Percentiles rank a stretch among this genome's conserved stretches.
Evolutionary conservation across 768 basidiomycete species (phyloP).

Genomic region (Russula brevipes): DNA sequence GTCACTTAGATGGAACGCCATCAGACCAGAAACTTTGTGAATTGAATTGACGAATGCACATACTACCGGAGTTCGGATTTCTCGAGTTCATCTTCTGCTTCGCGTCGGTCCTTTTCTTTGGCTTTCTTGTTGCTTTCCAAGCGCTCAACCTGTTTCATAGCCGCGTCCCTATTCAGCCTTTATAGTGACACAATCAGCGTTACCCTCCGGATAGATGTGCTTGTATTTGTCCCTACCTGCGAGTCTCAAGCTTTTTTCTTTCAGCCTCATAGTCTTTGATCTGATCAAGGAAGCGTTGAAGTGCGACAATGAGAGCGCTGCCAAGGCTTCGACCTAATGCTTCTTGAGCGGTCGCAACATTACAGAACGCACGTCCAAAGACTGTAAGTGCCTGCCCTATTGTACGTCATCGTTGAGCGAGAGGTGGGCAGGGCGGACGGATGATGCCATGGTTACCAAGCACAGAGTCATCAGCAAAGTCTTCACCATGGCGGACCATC

Average conservation of each 20-base stretch:
- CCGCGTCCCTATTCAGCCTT: conserved; percentile 76
- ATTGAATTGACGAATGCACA: conserved; percentile 18
- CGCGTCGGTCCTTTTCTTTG: conserved; percentile 64
- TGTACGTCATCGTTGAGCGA: conserved; percentile 1
- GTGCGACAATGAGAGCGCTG: conserved; percentile 65
- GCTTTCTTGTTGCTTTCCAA: conserved; percentile 71
- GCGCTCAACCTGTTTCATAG: conserved; percentile 63
- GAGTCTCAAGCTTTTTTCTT: conserved; percentile 82
- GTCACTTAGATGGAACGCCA: conserved; percentile 46
- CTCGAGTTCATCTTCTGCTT: conserved; percentile 79
- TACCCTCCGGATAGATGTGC: conserved; percentile 21
- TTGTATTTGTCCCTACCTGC: conserved; percentile 47
- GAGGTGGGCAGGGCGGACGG: background rate
- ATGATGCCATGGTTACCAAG: conserved; percentile 15
- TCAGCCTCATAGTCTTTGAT: conserved; percentile 79
- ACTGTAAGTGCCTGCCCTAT: conserved; percentile 67
- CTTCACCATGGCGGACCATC: conserved; percentile 40
- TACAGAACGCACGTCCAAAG: conserved; percentile 80
- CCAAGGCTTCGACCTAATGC: conserved; percentile 66
- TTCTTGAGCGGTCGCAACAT: conserved; percentile 80
- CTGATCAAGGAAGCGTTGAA: conserved; percentile 61
- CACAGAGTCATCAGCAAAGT: conserved; percentile 30
- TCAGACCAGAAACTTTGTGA: background rate
- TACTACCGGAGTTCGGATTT: conserved; percentile 57
- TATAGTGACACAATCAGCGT: background rate